Evolutionary conservation across 2,329 filamentous ascomycete genomes (phyloP).

Genomic region (Grosmannia clavigera): DNA sequence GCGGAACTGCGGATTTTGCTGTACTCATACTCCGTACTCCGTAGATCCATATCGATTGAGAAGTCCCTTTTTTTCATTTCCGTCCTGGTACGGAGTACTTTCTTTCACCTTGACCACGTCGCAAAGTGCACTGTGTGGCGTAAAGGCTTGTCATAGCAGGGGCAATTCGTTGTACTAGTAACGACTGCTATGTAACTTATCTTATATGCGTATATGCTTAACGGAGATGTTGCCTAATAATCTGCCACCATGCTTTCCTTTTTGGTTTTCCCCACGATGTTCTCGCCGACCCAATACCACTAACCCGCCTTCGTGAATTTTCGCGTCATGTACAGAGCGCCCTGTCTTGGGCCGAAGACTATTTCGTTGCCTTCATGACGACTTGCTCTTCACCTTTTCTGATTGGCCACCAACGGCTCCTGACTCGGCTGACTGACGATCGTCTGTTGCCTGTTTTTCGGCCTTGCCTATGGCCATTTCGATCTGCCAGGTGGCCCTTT

Average conservation of each 20-base stretch:
- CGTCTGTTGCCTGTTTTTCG: conserved; percentile 6
- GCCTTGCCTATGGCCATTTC: conserved; percentile 33
- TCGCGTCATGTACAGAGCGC: too few species aligned
- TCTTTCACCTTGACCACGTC: not conserved
- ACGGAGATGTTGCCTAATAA: not conserved
- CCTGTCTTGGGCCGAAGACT: too few species aligned
- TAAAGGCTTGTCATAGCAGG: not conserved
- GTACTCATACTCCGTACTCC: too few species aligned
- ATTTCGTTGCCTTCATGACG: not conserved
- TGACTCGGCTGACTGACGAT: not conserved
- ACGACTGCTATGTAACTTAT: too few species aligned
- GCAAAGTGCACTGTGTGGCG: not conserved
- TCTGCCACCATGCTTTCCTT: not conserved
- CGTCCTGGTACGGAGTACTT: not conserved
- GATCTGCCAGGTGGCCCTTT: conserved; percentile 66
- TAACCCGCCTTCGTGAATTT: not conserved
- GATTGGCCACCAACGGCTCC: not conserved
- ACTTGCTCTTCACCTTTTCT: not conserved
- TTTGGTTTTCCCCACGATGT: not conserved
- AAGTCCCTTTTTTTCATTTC: not conserved
- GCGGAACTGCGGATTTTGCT: not conserved
- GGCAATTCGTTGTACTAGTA: not conserved
- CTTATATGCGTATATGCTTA: not conserved
- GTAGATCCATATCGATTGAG: not conserved
- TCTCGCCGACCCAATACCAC: not conserved